Evolutionary conservation across 768 basidiomycete species (phyloP).

Genomic region (Tephrocybe sp.): DNA sequence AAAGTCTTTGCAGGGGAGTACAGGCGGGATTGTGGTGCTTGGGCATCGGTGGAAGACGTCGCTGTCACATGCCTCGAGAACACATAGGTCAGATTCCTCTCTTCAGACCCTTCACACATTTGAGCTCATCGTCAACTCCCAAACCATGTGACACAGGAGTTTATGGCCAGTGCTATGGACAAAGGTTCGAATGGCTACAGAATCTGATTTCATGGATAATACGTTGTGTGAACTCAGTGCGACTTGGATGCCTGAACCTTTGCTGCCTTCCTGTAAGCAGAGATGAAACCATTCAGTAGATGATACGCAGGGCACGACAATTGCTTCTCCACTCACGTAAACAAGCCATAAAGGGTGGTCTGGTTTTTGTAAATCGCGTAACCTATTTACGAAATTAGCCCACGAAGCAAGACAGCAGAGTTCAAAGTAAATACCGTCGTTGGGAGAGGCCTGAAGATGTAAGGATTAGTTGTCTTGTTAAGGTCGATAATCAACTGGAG

Average conservation of each 20-base stretch:
- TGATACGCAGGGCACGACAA: constrained; percentile 9
- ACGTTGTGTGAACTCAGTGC: constrained; percentile 14
- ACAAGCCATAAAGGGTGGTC: constrained; percentile 48
- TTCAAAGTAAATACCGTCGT: constrained; percentile 40
- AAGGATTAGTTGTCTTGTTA: background rate
- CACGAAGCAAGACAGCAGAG: background rate
- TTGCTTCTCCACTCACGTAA: constrained; percentile 34
- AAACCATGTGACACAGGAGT: background rate
- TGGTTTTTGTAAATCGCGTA: constrained; percentile 52
- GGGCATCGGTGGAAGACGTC: constrained; percentile 21
- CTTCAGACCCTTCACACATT: background rate
- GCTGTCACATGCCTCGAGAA: constrained; percentile 16
- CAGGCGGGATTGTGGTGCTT: constrained; percentile 13
- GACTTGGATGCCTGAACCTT: constrained; percentile 32
- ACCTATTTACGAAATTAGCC: constrained; percentile 27
- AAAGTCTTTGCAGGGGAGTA: constrained; percentile 24
- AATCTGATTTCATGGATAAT: background rate
- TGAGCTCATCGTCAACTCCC: background rate
- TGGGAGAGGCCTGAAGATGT: constrained; percentile 45
- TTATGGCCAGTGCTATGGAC: background rate
- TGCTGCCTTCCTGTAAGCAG: constrained; percentile 28
- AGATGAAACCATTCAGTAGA: constrained; percentile 1
- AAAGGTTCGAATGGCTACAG: background rate
- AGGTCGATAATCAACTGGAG: background rate
- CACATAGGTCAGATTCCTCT: constrained; percentile 7